Conservation (phyloP, 2,329 filamentous ascomycete genomes). For the Sporothrix euskadiensis region DNA sequence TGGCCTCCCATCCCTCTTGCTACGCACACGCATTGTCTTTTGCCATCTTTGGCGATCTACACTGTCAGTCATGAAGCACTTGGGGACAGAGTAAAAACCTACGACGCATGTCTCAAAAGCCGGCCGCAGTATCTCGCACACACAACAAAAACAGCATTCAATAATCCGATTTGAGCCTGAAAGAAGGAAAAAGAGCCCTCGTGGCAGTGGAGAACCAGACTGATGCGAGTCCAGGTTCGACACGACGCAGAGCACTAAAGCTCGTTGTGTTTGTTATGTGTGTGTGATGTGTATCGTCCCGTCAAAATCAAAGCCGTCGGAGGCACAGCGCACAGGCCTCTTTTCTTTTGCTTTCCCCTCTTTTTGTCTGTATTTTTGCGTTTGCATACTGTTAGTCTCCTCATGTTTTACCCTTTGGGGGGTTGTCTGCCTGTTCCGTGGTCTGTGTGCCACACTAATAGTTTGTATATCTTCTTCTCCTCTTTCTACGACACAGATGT, state of each 20-base stretch:
- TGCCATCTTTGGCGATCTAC: background rate
- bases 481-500: background rate
- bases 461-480: background rate
- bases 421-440: background rate
- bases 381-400: background rate
- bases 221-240: background rate
- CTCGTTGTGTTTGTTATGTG: background rate
- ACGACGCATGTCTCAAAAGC: slow-evolving; percentile 15
- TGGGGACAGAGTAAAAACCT: background rate
- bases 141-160: background rate
- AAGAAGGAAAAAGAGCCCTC: background rate
- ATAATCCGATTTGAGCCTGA: background rate
- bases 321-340: slow-evolving; percentile 1
- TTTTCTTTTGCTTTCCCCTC: background rate
- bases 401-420: background rate
- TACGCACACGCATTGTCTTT: background rate
- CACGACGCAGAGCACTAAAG: slow-evolving; percentile 7
- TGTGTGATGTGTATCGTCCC: background rate
- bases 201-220: slow-evolving; percentile 22
- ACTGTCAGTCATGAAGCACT: background rate
- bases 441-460: slow-evolving; percentile 3
- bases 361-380: background rate
- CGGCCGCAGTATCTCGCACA: background rate
- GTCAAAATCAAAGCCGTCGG: slow-evolving; percentile 4
- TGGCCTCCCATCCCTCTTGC: background rate